Percentiles rank a stretch among this genome's conserved stretches.
phyloP scores from a whole-genome alignment of 2,329 filamentous ascomycete species.

The Beauveria varroae region DNA sequence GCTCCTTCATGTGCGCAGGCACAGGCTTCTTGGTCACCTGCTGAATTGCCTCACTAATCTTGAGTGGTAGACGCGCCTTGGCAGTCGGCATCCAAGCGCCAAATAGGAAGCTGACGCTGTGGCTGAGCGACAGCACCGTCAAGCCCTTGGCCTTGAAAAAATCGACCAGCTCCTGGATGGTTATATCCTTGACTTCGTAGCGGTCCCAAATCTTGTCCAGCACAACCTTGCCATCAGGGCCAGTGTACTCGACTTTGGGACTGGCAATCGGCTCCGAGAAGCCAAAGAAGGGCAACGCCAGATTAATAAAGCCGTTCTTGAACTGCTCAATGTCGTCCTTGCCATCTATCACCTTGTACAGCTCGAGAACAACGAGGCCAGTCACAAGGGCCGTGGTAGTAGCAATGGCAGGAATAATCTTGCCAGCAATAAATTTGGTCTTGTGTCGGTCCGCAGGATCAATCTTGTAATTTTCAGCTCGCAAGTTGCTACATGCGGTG shows the following conservation, averaged over 20 bases:
- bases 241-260: slow-evolving; percentile 84
- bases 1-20: slow-evolving; percentile 77
- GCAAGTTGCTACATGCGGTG: slow-evolving; percentile 90
- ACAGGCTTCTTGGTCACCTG: slow-evolving; percentile 79
- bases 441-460: slow-evolving; percentile 86
- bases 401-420: slow-evolving; percentile 98
- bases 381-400: slow-evolving; percentile 95
- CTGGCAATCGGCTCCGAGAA: slow-evolving; percentile 96
- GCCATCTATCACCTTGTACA: slow-evolving; percentile 94
- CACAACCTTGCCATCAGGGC: slow-evolving; percentile 67
- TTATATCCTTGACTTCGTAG: slow-evolving; percentile 83
- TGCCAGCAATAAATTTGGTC: slow-evolving; percentile 99
- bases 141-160: slow-evolving; percentile 77
- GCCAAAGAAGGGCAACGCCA: slow-evolving; percentile 93
- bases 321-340: slow-evolving; percentile 97
- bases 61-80: slow-evolving; percentile 46
- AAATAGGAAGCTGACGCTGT: slow-evolving; percentile 91
- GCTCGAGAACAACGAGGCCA: slow-evolving; percentile 81
- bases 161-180: slow-evolving; percentile 74
- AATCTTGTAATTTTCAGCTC: slow-evolving; percentile 98
- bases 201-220: slow-evolving; percentile 98
- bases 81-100: slow-evolving; percentile 80
- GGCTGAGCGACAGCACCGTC: slow-evolving; percentile 86
- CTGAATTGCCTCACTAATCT: slow-evolving; percentile 75
- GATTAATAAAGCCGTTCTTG: slow-evolving; percentile 98